Evolutionary conservation across 768 basidiomycete species (phyloP), one percentile per base, ranked within the genome.

Genomic region (Fomitopsis serialis): DNA sequence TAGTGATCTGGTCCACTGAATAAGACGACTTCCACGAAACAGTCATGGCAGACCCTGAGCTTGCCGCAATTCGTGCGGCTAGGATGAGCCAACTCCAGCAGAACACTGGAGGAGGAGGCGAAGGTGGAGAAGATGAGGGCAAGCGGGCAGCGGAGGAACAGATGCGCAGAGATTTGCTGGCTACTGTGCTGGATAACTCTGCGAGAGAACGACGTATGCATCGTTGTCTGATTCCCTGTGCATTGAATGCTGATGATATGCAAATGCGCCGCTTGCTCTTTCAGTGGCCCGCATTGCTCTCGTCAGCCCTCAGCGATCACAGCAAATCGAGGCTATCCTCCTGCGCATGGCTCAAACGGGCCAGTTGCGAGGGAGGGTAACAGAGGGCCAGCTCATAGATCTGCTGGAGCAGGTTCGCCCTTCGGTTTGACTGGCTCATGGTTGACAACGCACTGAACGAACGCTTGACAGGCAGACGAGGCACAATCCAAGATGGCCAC

Each of bases 211-310:
- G 92, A 67, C 71, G 92, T 94, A 68, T 56, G 73, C 21, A 23
- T 45, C 34, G 17, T 36, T 23, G 51, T 27, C 48, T 23, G 37
- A 40, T 47, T 17, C 19, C 45, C 9, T 21, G 42, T 42, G 2
- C 15, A 37, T 48, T 44, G 51, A 3, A 25, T 49, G 32, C 17
- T 45, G n/a, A 22, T 34, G 4, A 24, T 13, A 34, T 29, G 10
- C 11, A 22, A 46, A 36, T 45, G 4, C 21, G 21, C 21, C 11
- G n/a, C n/a, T 24, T 40, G 35, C 15, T 17, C 8, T 25, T 35
- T 13, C 63, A 96, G 92, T 95, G 52, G 85, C 89, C 10, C 84
- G 94, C 46, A 95, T 96, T 58, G 80, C 85, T 3, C 81, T 96
- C 25, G 93, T 95, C 60, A 88, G 89, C 58, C 85, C 90, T 0